Percentiles rank a stretch among this genome's conserved stretches.
Conservation (phyloP, 345 rosid species). For the Citrus maxima region DNA sequence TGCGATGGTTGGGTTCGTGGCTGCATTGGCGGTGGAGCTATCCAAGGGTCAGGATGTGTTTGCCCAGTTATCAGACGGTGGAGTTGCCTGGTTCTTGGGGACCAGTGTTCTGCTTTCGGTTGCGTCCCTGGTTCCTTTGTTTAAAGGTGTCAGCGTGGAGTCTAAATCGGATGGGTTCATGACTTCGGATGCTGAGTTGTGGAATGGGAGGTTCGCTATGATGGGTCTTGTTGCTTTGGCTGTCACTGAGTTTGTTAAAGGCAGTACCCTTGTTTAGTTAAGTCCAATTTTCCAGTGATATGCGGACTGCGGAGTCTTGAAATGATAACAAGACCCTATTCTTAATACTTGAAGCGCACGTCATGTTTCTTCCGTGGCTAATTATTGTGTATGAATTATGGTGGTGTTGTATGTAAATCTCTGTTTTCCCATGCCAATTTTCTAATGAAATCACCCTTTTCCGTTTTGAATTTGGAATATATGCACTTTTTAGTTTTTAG, state of each 20-base stretch:
- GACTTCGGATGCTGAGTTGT: constrained; percentile 86
- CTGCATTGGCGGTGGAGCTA: constrained; percentile 66
- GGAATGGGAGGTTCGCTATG: constrained; percentile 92
- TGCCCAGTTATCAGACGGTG: constrained; percentile 58
- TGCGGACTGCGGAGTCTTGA: not conserved
- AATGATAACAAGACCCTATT: not conserved
- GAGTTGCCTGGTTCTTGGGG: constrained; percentile 61
- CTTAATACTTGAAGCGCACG: no score
- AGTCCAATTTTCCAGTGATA: not conserved
- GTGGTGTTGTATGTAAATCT: no score
- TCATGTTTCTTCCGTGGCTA: no score
- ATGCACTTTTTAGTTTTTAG: no score
- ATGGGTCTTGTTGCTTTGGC: constrained; percentile 78
- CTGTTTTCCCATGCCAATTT: no score
- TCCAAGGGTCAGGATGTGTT: constrained; percentile 67
- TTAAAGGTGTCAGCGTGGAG: constrained; percentile 57
- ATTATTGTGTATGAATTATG: no score
- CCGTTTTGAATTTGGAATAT: no score
- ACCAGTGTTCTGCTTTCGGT: constrained; percentile 51
- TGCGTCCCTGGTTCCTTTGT: constrained; percentile 66
- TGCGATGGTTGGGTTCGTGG: constrained; percentile 83
- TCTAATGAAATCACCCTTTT: no score
- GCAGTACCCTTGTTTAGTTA: constrained; percentile 48
- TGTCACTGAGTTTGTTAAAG: constrained; percentile 67
- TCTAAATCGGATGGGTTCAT: constrained; percentile 52